Base-by-base conservation (phyloP, 306 rosid species). In the Comarum palustre region DNA sequence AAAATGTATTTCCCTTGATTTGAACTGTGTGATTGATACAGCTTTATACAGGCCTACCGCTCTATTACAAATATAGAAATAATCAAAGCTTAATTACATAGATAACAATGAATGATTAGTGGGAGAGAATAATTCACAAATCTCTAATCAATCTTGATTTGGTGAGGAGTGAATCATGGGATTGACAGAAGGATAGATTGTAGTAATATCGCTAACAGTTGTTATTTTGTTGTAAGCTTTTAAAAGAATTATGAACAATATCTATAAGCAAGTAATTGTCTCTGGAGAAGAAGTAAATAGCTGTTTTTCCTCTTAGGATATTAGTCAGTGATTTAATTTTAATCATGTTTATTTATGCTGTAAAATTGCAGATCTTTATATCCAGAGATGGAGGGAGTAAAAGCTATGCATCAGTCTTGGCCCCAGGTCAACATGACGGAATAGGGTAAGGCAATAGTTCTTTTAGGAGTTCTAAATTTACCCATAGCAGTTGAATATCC, bases 401-500 rank as follows among this genome's bases (percentile, higher is more conserved):
- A 84, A 86, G 76, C 5, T 91, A 78, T 81, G 95, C 98, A 13
- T 91, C 98, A 10, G 98, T 94, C 80, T 83, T 94, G 95, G 97
- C 96, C 80, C 98, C 97, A 52, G 98, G 98, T 47, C 98, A 94
- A 87, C 98, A 94, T 73, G 98, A 94, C 75, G 97, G 92, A 76
- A 51, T 94, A 78, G 85, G 97, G 98, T 94, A 88, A 91, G 97
- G 77, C 86, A 71, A 74, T 69, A 20, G 16, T 45, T 45, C 6
- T 74, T 42, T 34, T 59, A 1, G 36, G 13, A 24, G 31, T 41
- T 68, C 60, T 19, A 43, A 55, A 41, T 43, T 55, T 34, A 48
- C 48, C 34, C 6, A n/a, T 71, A 36, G 50, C 76, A 38, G 45
- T 73, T 68, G 59, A 55, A 38, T 52, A 66, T 27, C 25, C 17